These are phyloP conservation scores for Lumnitzera littorea DNA, from an alignment of 345 rosid genomes.

Conservation along the genomic window DNA sequence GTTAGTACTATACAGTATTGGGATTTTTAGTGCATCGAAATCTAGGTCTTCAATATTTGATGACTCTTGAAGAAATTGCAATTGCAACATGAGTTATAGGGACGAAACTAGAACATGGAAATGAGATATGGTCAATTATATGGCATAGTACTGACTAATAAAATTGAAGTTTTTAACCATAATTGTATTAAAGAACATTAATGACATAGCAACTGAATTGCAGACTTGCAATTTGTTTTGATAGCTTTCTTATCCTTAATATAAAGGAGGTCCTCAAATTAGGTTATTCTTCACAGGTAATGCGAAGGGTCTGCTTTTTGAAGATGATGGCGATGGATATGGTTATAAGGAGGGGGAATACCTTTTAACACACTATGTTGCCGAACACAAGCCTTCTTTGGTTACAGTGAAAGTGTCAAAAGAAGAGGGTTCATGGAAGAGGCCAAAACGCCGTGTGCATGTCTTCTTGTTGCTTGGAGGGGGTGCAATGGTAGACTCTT, in stretches of 20 bases:
- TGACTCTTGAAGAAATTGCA: too few relatives aligned
- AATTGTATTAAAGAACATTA: not conserved
- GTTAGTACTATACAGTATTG: too few relatives aligned
- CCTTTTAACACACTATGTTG: constrained; percentile 56
- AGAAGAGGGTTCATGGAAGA: constrained; percentile 74
- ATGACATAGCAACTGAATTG: not conserved
- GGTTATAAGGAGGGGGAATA: constrained; percentile 56
- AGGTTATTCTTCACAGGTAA: constrained; percentile 36
- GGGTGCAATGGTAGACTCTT: constrained; percentile 56
- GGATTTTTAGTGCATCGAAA: too few relatives aligned
- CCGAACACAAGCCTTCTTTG: constrained; percentile 48
- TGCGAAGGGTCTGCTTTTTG: constrained; percentile 67
- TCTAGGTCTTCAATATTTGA: too few relatives aligned
- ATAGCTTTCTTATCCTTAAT: not conserved
- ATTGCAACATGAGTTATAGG: too few relatives aligned
- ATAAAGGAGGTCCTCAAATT: not conserved
- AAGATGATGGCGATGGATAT: constrained; percentile 92
- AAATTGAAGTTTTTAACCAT: not conserved
- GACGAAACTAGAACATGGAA: too few relatives aligned
- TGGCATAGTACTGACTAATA: too few relatives aligned
- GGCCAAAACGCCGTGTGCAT: constrained; percentile 69
- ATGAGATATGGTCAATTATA: too few relatives aligned
- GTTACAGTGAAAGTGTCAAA: constrained; percentile 53
- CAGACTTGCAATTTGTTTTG: not conserved
- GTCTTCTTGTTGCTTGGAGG: constrained; percentile 69